Evolutionary conservation across 2,329 filamentous ascomycete species (phyloP).

Genomic region (Diaporthe citrichinensis): DNA sequence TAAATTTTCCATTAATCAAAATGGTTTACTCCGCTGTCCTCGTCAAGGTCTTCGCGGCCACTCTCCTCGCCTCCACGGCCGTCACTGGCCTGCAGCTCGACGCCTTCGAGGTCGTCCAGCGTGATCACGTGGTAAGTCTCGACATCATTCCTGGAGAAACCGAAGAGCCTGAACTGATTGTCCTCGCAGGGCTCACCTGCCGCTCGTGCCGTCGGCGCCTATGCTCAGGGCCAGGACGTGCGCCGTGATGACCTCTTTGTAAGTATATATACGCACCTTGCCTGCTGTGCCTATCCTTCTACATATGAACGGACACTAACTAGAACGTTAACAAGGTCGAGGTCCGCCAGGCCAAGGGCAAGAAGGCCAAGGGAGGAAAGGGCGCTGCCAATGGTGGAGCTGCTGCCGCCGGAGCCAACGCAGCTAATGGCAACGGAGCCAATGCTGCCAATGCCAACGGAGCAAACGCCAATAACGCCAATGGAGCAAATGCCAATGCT

Average conservation of each 20-base stretch:
- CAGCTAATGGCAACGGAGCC: not conserved
- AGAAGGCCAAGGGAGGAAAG: not conserved
- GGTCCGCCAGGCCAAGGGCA: slow-evolving; percentile 18
- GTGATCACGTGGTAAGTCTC: slow-evolving; percentile 8
- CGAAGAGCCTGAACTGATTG: not conserved
- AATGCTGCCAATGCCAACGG: not conserved
- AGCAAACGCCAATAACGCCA: not conserved
- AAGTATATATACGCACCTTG: not conserved
- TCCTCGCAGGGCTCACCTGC: not conserved
- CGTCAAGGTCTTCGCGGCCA: slow-evolving; percentile 6
- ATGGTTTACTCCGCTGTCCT: slow-evolving; percentile 10
- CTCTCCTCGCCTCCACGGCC: slow-evolving; percentile 7
- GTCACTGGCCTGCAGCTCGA: not conserved
- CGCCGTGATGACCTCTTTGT: slow-evolving; percentile 2
- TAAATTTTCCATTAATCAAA: slow-evolving; percentile 3
- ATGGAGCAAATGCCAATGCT: not conserved
- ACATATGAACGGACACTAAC: not conserved
- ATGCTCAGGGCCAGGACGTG: not conserved
- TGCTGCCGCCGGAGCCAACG: slow-evolving; percentile 16
- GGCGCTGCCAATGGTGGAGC: slow-evolving; percentile 3
- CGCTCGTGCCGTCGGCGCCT: not conserved
- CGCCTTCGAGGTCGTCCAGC: not conserved
- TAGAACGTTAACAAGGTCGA: not conserved
- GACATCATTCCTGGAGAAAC: not conserved
- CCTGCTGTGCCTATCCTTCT: not conserved